Base-by-base conservation (phyloP, 192 early-diverging fungal species). In the Mortierella alpina region DNA sequence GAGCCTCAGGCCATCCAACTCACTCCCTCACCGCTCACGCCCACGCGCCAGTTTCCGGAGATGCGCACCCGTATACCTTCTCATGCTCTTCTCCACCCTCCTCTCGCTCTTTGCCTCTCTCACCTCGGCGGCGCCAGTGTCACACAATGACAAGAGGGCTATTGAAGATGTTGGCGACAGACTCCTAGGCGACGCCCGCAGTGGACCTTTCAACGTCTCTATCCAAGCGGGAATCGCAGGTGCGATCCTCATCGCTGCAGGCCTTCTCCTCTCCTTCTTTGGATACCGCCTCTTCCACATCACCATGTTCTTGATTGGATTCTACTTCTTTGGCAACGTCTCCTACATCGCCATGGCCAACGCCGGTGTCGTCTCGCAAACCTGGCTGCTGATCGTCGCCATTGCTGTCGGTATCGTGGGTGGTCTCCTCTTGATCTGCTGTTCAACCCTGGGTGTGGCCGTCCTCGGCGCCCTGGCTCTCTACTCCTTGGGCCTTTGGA, bases 331-430 rank as follows among this genome's bases (percentile, higher is more conserved):
- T 66, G 82, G 63, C 31, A 75, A 83, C 23, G 42, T 85, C 22
- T 54, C 75, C 23, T 85, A 82, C 59, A 57, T 85, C 56, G 63
- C 78, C 23, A 71, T 85, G 72, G 82, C 82, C 40, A 85, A 85
- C 65, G 82, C 78, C 59, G 84, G 82, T 46, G 82, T 82, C 40
- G 71, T 68, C n/a, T 68, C 63, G 2, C 68, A 70, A 18, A 83
- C 82, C 0, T 59, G 83, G 52, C 68, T 83, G 39, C 66, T 85
- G n/a, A 69, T 85, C 47, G 71, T 85, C 15, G 76, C 82, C 1
- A 72, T 78, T 45, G 59, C 69, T 12, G 69, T 83, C 42, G 84
- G 84, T n/a, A 61, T 72, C 42, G 39, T 85, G 11, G 61, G 72
- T 12, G 76, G 76, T 44, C 46, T 83, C 13, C 61, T 85, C 51